Evolutionary conservation across 2,329 filamentous ascomycete species (phyloP).

Genomic region (Ophiostoma piceae): DNA sequence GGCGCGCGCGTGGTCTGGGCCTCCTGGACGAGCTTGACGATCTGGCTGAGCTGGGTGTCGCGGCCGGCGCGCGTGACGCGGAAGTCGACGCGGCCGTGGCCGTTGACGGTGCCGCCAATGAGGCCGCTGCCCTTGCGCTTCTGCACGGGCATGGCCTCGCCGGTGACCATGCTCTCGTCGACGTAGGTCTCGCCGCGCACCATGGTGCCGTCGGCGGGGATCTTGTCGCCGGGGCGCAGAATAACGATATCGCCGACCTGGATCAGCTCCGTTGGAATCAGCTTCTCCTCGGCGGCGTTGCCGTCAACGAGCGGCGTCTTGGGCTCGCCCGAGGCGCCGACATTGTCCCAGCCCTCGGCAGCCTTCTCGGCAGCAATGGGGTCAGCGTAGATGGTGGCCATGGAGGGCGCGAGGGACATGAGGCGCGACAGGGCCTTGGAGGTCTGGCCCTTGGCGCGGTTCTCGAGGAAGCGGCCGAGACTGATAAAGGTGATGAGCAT

Average conservation of each 20-base stretch:
- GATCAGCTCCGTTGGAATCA: constrained; percentile 90
- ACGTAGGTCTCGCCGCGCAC: constrained; percentile 88
- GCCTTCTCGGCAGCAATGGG: constrained; percentile 89
- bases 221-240: constrained; percentile 89
- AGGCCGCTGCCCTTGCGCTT: constrained; percentile 75
- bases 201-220: constrained; percentile 84
- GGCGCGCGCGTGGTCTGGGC: constrained; percentile 91
- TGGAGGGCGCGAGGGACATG: constrained; percentile 94
- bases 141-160: constrained; percentile 90
- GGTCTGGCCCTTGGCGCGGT: constrained; percentile 90
- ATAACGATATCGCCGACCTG: constrained; percentile 92
- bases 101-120: constrained; percentile 94
- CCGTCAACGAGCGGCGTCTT: constrained; percentile 46
- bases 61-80: constrained; percentile 86
- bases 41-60: constrained; percentile 95
- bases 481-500: constrained; percentile 98
- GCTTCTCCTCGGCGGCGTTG: constrained; percentile 69
- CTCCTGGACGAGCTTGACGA: constrained; percentile 96
- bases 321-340: constrained; percentile 36
- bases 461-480: constrained; percentile 85
- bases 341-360: constrained; percentile 67
- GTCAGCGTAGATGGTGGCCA: constrained; percentile 94
- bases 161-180: constrained; percentile 98
- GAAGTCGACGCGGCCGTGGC: constrained; percentile 85
- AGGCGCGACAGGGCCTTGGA: constrained; percentile 87